Conservation (phyloP, 2,329 filamentous ascomycete genomes). For the Fusarium camptoceras region DNA sequence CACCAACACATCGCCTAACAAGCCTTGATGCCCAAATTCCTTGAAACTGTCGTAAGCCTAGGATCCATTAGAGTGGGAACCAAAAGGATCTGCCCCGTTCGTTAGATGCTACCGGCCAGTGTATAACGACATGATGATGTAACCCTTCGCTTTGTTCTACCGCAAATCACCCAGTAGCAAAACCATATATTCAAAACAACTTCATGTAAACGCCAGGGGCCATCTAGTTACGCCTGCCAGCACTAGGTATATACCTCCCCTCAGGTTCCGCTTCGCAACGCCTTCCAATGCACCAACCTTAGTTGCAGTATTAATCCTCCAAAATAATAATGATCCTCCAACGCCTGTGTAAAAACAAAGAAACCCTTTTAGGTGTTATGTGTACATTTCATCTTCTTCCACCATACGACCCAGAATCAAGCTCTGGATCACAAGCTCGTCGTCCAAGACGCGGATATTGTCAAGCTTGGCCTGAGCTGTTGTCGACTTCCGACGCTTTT, state of each 20-base stretch:
- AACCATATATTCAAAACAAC: not conserved
- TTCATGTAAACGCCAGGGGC: constrained; percentile 20
- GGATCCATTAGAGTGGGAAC: constrained; percentile 14
- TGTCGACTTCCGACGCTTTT: constrained; percentile 55
- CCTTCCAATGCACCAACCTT: constrained; percentile 30
- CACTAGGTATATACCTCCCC: constrained; percentile 1
- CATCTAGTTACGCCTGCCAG: constrained; percentile 1
- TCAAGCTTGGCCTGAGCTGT: constrained; percentile 52
- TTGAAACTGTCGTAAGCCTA: constrained; percentile 8
- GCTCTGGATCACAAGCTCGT: constrained; percentile 93
- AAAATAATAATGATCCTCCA: constrained; percentile 30
- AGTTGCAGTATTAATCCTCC: constrained; percentile 10
- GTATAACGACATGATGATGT: constrained; percentile 29
- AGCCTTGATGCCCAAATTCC: constrained; percentile 5
- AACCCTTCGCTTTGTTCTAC: not conserved
- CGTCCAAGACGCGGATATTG: constrained; percentile 75
- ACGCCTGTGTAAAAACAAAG: constrained; percentile 22
- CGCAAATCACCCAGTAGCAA: not conserved
- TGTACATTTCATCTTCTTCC: constrained; percentile 65
- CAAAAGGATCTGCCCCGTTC: constrained; percentile 6
- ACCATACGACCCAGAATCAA: constrained; percentile 86
- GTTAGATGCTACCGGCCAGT: not conserved
- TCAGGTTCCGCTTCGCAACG: constrained; percentile 26
- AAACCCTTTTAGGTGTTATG: constrained; percentile 7
- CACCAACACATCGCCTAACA: not conserved